phyloP scores from a whole-genome alignment of 768 basidiomycete species.

The Heimioporus sp. region DNA sequence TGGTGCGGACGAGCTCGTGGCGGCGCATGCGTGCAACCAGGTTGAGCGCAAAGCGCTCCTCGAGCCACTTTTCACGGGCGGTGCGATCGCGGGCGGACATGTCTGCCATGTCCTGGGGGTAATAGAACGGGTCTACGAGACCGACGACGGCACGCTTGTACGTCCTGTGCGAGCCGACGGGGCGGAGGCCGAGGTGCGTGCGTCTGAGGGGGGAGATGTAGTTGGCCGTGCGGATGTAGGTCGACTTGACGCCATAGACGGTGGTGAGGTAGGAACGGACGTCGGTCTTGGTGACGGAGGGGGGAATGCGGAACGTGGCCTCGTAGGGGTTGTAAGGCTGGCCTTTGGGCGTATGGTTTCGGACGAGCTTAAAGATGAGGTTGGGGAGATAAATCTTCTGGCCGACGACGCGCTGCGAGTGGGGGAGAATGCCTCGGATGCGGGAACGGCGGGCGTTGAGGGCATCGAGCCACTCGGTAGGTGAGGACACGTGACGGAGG shows the following conservation, averaged over 20 bases:
- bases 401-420: constrained; percentile 56
- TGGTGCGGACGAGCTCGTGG: constrained; percentile 33
- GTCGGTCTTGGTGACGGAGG: constrained; percentile 89
- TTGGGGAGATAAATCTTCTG: constrained; percentile 90
- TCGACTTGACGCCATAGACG: constrained; percentile 85
- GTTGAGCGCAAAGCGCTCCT: constrained; percentile 51
- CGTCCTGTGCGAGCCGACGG: constrained; percentile 44
- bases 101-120: constrained; percentile 78
- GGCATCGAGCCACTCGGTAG: constrained; percentile 56
- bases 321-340: constrained; percentile 91
- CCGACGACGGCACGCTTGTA: constrained; percentile 95
- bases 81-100: constrained; percentile 57
- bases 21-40: constrained; percentile 37
- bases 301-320: constrained; percentile 91
- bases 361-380: constrained; percentile 74
- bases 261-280: constrained; percentile 80
- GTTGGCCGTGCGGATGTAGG: constrained; percentile 95
- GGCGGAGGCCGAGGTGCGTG: constrained; percentile 22
- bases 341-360: constrained; percentile 74
- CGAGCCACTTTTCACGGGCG: constrained; percentile 59
- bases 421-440: constrained; percentile 58
- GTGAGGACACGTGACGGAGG: constrained; percentile 42
- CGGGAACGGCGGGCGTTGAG: constrained; percentile 60
- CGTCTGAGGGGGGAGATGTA: constrained; percentile 60
- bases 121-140: constrained; percentile 91